A percentile compares a stretch with the other conserved stretches of the same genome.
Evolutionary conservation across 1,284 basidiomycete genomes (phyloP).

Genomic region (Papiliotrema terrestris): DNA sequence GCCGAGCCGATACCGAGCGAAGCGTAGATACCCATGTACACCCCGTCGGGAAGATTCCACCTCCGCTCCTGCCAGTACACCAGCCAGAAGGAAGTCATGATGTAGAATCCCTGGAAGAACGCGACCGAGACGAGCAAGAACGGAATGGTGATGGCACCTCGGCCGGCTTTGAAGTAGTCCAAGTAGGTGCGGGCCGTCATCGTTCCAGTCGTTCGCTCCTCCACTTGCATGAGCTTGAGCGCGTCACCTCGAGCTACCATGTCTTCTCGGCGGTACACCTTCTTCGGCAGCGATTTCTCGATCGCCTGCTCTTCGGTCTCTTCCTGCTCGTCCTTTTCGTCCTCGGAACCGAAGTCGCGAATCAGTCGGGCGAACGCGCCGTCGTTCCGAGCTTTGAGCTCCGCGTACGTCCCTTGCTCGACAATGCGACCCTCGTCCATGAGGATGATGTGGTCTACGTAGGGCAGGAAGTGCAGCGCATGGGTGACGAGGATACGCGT

Average conservation of each 20-base stretch:
- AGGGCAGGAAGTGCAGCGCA: conserved; percentile 50
- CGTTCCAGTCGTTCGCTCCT: conserved; percentile 47
- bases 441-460: conserved; percentile 51
- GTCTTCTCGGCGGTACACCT: conserved; percentile 37
- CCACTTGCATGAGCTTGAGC: conserved; percentile 51
- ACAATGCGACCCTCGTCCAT: conserved; percentile 65
- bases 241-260: conserved; percentile 41
- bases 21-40: conserved; percentile 58
- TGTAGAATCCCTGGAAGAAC: conserved; percentile 42
- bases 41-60: conserved; percentile 37
- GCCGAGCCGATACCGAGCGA: conserved; percentile 54
- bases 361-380: conserved; percentile 72
- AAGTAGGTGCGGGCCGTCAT: conserved; percentile 43
- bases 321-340: conserved; percentile 48
- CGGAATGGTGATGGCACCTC: conserved; percentile 52
- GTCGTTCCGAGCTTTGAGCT: conserved; percentile 58
- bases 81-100: conserved; percentile 53
- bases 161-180: conserved; percentile 53
- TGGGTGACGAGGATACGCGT: conserved; percentile 68
- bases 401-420: conserved; percentile 70
- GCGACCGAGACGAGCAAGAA: conserved; percentile 47
- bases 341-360: conserved; percentile 61
- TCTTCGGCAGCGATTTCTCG: conserved; percentile 45
- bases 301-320: conserved; percentile 46
- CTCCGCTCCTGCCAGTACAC: conserved; percentile 71